phyloP scores from a whole-genome alignment of 192 early-diverging fungal genomes.

The Rhizoclosmatium globosum region DNA sequence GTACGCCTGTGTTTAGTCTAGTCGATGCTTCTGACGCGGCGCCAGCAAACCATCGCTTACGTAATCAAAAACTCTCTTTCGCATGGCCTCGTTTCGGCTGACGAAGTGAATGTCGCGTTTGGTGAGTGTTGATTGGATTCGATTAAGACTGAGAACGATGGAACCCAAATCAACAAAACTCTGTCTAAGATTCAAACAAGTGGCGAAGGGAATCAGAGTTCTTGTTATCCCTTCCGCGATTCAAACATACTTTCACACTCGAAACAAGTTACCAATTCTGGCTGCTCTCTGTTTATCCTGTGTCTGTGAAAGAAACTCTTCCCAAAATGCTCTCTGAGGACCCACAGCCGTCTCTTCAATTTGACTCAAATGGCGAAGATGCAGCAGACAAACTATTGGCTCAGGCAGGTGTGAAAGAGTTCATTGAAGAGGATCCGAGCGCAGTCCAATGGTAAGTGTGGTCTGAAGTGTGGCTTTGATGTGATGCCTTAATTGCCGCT shows the following conservation, averaged over 20 bases:
- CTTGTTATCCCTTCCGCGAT: background rate
- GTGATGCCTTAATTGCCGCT: too few species aligned
- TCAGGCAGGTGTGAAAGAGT: too few species aligned
- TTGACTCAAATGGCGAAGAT: too few species aligned
- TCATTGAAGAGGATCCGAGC: too few species aligned
- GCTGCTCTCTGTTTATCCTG: background rate
- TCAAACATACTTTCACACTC: background rate
- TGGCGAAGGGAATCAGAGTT: background rate
- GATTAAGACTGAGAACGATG: background rate
- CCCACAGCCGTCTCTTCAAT: too few species aligned
- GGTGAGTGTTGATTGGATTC: background rate
- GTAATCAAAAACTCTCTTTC: background rate
- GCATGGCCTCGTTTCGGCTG: background rate
- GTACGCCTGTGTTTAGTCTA: background rate
- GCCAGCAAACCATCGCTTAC: background rate
- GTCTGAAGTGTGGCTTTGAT: too few species aligned
- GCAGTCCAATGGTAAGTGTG: too few species aligned
- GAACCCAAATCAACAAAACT: too few species aligned
- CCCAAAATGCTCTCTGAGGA: too few species aligned
- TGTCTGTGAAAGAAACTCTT: too few species aligned
- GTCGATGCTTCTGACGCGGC: too few species aligned
- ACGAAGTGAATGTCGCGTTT: background rate
- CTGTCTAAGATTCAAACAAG: background rate
- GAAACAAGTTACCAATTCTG: background rate
- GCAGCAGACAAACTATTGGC: too few species aligned